Evolutionary conservation across 805 yeast genomes (phyloP), one percentile per base, ranked within the genome.

Genomic region (Blastobotrys muscicola): DNA sequence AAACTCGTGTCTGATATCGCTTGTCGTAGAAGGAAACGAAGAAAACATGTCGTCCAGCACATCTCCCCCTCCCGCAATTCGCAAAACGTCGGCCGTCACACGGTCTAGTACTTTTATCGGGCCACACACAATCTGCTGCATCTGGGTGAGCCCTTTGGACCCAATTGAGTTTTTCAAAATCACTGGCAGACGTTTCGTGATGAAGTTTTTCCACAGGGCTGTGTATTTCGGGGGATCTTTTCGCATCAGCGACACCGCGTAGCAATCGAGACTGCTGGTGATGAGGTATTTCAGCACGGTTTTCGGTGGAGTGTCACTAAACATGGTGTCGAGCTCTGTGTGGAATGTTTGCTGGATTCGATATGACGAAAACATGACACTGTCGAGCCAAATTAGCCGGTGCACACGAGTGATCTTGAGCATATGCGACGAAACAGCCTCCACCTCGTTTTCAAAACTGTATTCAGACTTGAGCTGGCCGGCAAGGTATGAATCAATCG

Each of bases 1-100:
- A 41, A 75, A 71, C 30, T 72, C 79, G 48, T 71, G 75, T 34
- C 80, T 64, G 3, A 74, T 62, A 52, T 74, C 79, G 20, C 45
- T 51, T 7, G 68, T 66, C 1, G 71, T 65, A 1, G 74, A 59
- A 1, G 77, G 71, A 46, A 68, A 70, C 11, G 74, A 68, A n/a
- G 74, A 66, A 48, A 75, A 74, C 60, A 74, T 64, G 43, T 74
- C 76, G 44, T 74, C 78, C 33, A 66, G 57, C 30, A 62, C 60
- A 29, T 57, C 63, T 16, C 59, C 63, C 23, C 60, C 64, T 15
- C 64, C 65, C 30, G 64, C 60, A 36, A 60, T 59, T 20, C 66
- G 64, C 6, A 64, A 46, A 53, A 66, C n/a, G 56, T 57, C 46
- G 46, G 63, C 60, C 4, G 62, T 54, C 23, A 59, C 64, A 1